These are phyloP conservation scores for Lactarius hatsudake DNA, from an alignment of 768 basidiomycete species.

Conservation along the genomic window DNA sequence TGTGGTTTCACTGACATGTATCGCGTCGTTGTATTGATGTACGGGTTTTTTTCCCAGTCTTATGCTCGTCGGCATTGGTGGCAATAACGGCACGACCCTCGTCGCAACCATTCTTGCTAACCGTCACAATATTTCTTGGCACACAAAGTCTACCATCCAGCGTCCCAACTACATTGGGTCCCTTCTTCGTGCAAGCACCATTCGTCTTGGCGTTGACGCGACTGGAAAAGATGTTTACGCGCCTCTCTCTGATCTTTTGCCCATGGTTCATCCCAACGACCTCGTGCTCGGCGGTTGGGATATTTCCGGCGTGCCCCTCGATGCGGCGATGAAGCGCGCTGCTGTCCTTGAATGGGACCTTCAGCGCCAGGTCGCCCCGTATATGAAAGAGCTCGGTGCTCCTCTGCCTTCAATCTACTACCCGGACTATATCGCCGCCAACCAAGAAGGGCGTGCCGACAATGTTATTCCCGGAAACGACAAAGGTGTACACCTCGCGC, in stretches of 20 bases:
- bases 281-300: constrained; percentile 99
- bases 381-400: constrained; percentile 74
- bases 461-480: constrained; percentile 82
- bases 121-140: constrained; percentile 91
- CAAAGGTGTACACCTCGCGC: constrained; percentile 90
- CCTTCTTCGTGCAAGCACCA: constrained; percentile 91
- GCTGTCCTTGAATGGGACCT: constrained; percentile 95
- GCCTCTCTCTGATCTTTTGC: constrained; percentile 88
- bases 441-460: constrained; percentile 94
- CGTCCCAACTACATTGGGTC: constrained; percentile 98
- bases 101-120: constrained; percentile 95
- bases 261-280: constrained; percentile 98
- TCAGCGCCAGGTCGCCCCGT: constrained; percentile 88
- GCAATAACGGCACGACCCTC: constrained; percentile 95
- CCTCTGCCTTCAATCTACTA: constrained; percentile 97
- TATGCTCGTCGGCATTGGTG: constrained; percentile 95
- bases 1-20: constrained; percentile 16
- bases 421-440: constrained; percentile 96
- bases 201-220: constrained; percentile 84
- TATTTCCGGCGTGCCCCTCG: constrained; percentile 81
- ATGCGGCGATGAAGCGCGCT: constrained; percentile 91
- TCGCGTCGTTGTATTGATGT: constrained; percentile 9
- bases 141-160: constrained; percentile 87
- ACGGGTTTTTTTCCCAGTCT: constrained; percentile 54
- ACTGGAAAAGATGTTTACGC: constrained; percentile 86